These are phyloP conservation scores for Wickerhamiella alocasiicola DNA, from an alignment of 805 yeast species.

Conservation along the genomic window DNA sequence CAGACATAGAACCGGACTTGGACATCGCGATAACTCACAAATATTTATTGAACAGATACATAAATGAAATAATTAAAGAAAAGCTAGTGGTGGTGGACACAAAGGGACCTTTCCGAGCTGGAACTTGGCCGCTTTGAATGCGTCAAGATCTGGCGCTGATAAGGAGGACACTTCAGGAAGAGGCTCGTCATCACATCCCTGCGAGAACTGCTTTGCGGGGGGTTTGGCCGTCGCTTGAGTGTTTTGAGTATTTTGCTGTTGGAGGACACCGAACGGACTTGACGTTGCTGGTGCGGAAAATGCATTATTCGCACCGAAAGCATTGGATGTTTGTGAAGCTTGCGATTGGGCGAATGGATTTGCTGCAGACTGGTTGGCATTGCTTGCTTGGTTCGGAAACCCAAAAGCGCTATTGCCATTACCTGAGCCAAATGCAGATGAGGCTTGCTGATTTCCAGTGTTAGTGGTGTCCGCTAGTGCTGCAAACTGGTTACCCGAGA, in stretches of 20 bases:
- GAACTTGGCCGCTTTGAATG: slow-evolving; percentile 5
- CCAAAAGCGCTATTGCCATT: no score
- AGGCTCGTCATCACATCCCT: slow-evolving; percentile 3
- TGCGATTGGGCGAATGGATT: background rate
- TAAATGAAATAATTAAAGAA: background rate
- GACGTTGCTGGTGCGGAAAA: background rate
- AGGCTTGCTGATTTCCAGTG: background rate
- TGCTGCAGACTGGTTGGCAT: background rate
- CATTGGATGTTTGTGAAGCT: background rate
- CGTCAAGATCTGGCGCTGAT: background rate
- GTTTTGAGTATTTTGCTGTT: background rate
- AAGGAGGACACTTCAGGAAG: slow-evolving; percentile 1
- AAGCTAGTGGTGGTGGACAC: slow-evolving; percentile 3
- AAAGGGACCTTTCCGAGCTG: slow-evolving; percentile 5
- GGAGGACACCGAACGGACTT: background rate
- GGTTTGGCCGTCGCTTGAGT: background rate
- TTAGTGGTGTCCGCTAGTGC: background rate
- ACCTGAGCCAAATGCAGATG: no score
- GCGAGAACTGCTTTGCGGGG: background rate
- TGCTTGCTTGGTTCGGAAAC: background rate
- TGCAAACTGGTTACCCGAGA: background rate
- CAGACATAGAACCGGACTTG: slow-evolving; percentile 39
- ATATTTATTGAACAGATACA: background rate
- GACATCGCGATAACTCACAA: no score
- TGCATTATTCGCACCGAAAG: background rate